phyloP scores from a whole-genome alignment of 352 stramenopile genomes.

The Globisporangium carolinianum region DNA sequence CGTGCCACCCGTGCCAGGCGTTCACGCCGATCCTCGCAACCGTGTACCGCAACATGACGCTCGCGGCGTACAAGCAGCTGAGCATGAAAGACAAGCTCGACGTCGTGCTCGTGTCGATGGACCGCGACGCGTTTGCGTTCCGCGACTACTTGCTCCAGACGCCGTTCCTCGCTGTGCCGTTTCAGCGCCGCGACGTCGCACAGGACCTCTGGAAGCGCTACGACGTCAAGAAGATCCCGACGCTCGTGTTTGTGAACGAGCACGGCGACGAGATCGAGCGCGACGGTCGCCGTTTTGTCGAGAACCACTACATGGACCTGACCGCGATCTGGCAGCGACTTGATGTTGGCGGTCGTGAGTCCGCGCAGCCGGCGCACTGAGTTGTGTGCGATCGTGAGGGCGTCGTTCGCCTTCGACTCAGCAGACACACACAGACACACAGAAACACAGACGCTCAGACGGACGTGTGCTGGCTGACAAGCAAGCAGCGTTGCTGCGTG shows the following conservation, averaged over 20 bases:
- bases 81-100: slow-evolving; percentile 53
- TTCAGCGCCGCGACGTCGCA: slow-evolving; percentile 36
- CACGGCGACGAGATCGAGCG: slow-evolving; percentile 54
- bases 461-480: too few relatives aligned
- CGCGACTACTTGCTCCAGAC: slow-evolving; percentile 50
- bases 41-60: slow-evolving; percentile 55
- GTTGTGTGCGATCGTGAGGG: too few relatives aligned
- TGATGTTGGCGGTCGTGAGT: not conserved
- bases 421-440: too few relatives aligned
- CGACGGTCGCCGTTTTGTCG: slow-evolving; percentile 51
- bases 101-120: slow-evolving; percentile 56
- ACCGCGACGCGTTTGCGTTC: slow-evolving; percentile 46
- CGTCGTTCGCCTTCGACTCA: too few relatives aligned
- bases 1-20: slow-evolving; percentile 43
- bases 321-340: slow-evolving; percentile 54
- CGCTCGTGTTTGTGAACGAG: slow-evolving; percentile 60
- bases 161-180: slow-evolving; percentile 52
- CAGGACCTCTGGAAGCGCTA: slow-evolving; percentile 62
- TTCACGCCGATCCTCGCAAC: slow-evolving; percentile 63
- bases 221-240: slow-evolving; percentile 62
- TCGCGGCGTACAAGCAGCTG: slow-evolving; percentile 45
- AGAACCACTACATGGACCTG: slow-evolving; percentile 59
- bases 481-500: too few relatives aligned
- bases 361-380: slow-evolving; percentile 2
- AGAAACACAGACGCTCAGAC: too few relatives aligned